These are phyloP conservation scores for Diplodia sapinea DNA, from an alignment of 2,329 filamentous ascomycete species.

Conservation along the genomic window DNA sequence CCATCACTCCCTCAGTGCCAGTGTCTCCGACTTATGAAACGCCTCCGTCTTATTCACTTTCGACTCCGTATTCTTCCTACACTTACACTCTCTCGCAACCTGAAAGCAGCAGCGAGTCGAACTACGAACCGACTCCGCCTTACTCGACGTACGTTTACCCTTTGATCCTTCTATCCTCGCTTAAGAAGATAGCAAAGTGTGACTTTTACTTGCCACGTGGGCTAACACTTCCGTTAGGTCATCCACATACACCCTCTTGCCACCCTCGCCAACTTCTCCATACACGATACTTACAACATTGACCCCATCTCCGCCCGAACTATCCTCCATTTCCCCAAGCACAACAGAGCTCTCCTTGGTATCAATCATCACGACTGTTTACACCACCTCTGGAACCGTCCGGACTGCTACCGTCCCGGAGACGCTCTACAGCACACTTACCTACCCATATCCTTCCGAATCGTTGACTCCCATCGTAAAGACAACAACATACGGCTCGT, in stretches of 20 bases:
- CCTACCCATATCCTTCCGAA: no score
- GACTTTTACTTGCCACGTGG: no score
- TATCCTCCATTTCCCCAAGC: neutral
- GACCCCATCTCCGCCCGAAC: neutral
- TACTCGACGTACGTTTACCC: neutral
- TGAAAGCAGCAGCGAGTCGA: no score
- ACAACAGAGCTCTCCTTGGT: neutral
- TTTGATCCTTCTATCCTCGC: neutral
- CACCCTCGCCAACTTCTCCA: conserved; percentile 7
- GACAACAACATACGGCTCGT: neutral
- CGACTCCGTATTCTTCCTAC: neutral
- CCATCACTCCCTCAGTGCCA: neutral
- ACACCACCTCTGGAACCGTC: no score
- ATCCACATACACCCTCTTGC: neutral
- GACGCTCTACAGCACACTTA: no score
- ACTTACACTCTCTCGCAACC: no score
- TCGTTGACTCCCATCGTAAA: neutral
- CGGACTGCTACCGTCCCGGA: no score
- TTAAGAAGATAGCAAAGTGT: neutral
- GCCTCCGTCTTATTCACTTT: neutral
- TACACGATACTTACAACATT: conserved; percentile 7
- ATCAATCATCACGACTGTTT: no score
- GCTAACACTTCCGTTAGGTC: no score
- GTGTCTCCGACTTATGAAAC: no score
- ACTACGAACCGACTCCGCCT: neutral